Evolutionary conservation across 768 basidiomycete genomes (phyloP), one percentile per base, ranked within the genome.

Genomic region (Auricularia auricula-judae): DNA sequence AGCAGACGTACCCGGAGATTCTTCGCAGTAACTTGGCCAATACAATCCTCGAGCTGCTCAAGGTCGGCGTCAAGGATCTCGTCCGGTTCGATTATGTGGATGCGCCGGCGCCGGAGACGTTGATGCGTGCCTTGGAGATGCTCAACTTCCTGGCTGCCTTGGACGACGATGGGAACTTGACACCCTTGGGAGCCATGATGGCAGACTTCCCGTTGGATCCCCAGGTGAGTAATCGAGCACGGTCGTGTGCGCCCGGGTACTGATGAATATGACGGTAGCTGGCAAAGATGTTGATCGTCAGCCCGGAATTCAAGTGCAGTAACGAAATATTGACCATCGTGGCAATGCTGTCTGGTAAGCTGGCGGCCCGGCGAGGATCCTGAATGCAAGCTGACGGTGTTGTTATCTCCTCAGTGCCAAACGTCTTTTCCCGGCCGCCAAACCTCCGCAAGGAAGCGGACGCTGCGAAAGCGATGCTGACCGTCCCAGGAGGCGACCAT

Each of bases 121-220:
- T 98, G 60, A 97, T 98, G 94, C 87, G 95, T 64, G 96, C 96
- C 10, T 77, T 99, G 63, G 97, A 98, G 73, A 76, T 98, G 42
- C 81, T 99, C 59, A 96, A 98, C 72, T 96, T 87, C 74, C 81
- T 98, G 54, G 85, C 88, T 4, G 96, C 95, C 1, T 78, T 99
- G 66, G 93, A 98, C 71, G 94, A 98, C 69, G 93, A 97, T 3
- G 95, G 97, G 11, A 86, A 92, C 62, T 74, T 99, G 65, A 98
- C 97, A 0, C 75, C 86, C 0, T 77, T 98, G 7, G 97, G 97
- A 3, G 79, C 76, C 43, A 88, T 93, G 66, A 98, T 98, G 96
- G 96, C 97, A 0, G 93, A 98, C 69, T 98, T 98, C 80, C 97
- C 96, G 12, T 82, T 99, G n/a, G 97, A 98, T 74, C 97, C 96